These are phyloP conservation scores for Neurospora tetrasperma DNA, from an alignment of 495 filamentous ascomycete species.

Conservation along the genomic window DNA sequence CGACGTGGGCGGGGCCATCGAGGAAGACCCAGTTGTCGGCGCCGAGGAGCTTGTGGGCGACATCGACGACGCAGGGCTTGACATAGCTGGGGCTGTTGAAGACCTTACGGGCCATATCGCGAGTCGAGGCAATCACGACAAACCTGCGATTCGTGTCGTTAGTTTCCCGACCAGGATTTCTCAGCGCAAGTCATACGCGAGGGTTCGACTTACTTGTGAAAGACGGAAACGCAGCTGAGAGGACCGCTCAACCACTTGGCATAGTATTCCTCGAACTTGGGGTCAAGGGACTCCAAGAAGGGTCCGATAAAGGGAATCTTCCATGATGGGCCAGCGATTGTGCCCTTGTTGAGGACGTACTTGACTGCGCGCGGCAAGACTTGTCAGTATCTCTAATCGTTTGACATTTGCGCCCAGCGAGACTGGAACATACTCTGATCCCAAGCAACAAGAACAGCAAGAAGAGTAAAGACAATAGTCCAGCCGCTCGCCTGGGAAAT, in stretches of 20 bases:
- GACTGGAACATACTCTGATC: conserved; percentile 62
- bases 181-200: neutral
- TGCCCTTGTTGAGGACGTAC: conserved; percentile 79
- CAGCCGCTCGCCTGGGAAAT: conserved; percentile 48
- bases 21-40: conserved; percentile 95
- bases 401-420: neutral
- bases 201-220: conserved; percentile 75
- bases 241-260: conserved; percentile 85
- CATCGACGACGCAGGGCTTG: conserved; percentile 95
- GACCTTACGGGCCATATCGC: conserved; percentile 93
- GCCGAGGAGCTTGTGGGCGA: conserved; percentile 87
- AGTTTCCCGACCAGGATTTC: neutral
- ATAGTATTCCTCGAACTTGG: conserved; percentile 82
- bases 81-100: conserved; percentile 91
- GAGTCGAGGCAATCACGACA: conserved; percentile 90
- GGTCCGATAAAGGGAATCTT: conserved; percentile 96
- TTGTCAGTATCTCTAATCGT: conserved; percentile 5
- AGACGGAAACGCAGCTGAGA: conserved; percentile 94
- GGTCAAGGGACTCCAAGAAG: conserved; percentile 84
- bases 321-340: conserved; percentile 68
- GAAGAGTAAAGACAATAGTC: conserved; percentile 52
- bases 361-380: conserved; percentile 44
- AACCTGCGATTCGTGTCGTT: conserved; percentile 48
- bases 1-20: conserved; percentile 88
- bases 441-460: conserved; percentile 64